Conservation (phyloP, 495 filamentous ascomycete genomes). For the Daldinia concentrica region DNA sequence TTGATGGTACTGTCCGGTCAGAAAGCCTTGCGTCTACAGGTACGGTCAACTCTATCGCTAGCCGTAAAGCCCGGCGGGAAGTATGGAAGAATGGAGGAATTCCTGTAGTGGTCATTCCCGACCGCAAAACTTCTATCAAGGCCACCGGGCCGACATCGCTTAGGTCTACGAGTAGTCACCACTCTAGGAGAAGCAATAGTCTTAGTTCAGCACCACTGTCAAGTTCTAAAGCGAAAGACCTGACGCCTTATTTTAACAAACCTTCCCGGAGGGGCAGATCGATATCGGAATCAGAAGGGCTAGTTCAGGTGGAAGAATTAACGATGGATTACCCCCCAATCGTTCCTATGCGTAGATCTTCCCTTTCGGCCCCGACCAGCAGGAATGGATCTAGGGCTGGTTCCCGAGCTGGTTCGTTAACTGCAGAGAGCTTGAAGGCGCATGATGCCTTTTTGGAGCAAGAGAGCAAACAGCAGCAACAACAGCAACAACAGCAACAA, state of each 20-base stretch:
- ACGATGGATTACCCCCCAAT: constrained; percentile 68
- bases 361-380: constrained; percentile 76
- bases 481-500: constrained; percentile 42
- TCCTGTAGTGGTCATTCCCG: constrained; percentile 76
- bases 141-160: constrained; percentile 61
- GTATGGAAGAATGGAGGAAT: constrained; percentile 65
- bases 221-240: constrained; percentile 47
- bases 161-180: constrained; percentile 62
- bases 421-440: constrained; percentile 70
- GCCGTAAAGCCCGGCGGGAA: constrained; percentile 63
- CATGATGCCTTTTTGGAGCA: constrained; percentile 59
- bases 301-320: constrained; percentile 56
- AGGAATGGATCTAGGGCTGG: constrained; percentile 70
- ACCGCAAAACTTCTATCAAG: constrained; percentile 71
- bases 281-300: constrained; percentile 58
- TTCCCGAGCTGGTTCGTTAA: constrained; percentile 64
- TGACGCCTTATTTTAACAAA: constrained; percentile 47
- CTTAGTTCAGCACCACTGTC: constrained; percentile 53
- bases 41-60: constrained; percentile 64
- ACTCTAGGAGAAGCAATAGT: constrained; percentile 57
- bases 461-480: constrained; percentile 38
- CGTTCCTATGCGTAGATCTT: constrained; percentile 69
- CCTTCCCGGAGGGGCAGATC: constrained; percentile 53
- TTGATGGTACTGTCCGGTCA: constrained; percentile 52
- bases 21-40: constrained; percentile 68